These are phyloP conservation scores for Nicotiana knightiana DNA, from an alignment of 257 asterid species.

Conservation along the genomic window DNA sequence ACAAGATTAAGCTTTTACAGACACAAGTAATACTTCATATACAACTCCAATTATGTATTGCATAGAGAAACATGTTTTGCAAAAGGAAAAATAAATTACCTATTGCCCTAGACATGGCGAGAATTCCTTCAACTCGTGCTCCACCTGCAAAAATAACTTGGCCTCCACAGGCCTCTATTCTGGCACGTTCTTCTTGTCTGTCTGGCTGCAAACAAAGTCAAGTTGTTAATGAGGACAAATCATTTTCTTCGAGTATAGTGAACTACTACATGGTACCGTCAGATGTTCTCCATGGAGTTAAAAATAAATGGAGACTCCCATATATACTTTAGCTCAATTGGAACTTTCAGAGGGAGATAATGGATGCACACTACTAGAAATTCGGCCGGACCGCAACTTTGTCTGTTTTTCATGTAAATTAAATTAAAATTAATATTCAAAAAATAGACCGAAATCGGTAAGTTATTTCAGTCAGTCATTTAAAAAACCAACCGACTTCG, in stretches of 20 bases:
- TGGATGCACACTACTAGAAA: too few species aligned
- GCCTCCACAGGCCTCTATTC: slow-evolving; percentile 20
- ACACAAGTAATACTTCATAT: background rate
- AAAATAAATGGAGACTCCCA: background rate
- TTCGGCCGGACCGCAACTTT: too few species aligned
- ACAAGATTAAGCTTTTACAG: background rate
- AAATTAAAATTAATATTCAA: too few species aligned
- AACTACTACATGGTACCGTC: background rate
- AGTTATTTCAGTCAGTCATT: too few species aligned
- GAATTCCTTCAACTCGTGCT: slow-evolving; percentile 20
- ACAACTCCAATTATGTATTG: background rate
- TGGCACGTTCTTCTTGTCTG: slow-evolving; percentile 15
- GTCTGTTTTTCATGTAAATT: too few species aligned
- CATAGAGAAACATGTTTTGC: background rate
- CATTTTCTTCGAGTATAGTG: background rate
- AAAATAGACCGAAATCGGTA: too few species aligned
- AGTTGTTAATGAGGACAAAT: background rate
- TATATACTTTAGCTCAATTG: too few species aligned
- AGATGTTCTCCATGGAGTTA: background rate
- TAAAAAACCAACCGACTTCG: too few species aligned
- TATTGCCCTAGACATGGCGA: slow-evolving; percentile 21
- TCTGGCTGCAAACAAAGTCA: slow-evolving; percentile 13
- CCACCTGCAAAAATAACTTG: slow-evolving; percentile 7
- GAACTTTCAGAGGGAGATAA: too few species aligned
- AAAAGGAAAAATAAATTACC: slow-evolving; percentile 4